Base-by-base conservation (phyloP, 2,329 filamentous ascomycete genomes). In the Aspergillus novofumigatus region DNA sequence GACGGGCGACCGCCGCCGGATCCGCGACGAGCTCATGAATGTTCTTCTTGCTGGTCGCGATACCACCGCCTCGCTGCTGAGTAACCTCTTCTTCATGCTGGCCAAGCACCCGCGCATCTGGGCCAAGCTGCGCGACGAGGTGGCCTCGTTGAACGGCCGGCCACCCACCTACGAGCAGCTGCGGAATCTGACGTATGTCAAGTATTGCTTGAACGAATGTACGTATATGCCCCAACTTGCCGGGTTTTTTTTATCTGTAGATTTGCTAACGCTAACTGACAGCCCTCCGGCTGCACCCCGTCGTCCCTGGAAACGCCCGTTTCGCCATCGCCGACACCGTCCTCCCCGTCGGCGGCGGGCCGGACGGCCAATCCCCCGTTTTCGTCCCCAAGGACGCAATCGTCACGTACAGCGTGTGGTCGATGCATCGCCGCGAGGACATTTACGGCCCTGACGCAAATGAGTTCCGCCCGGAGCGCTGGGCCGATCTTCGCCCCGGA, bases 371-470 rank as follows among this genome's bases (percentile, higher is more conserved):
- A 2, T 74, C 79, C 52, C 87, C 87, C 0, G 65, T 92, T 1
- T 81, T 84, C 52, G 75, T 90, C 7, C 80, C 83, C 54, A 87
- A 89, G 70, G 83, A 85, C 66, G 84, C 83, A 0, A 73, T 81
- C 14, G 76, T 92, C 59, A 79, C 73, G 52, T 92, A 90, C 78
- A 84, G 80, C 45, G 79, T 87, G 0, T 80, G 89, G 51, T 72
- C 82, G 9, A 88, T 92, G 87, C 88, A 92, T 68, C 83, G 88
- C 2, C 82, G 87, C 21, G 67, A 65, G 28, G 76, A 78, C 54
- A 66, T 72, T 59, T 79, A 68, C 57, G 75, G 76, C 6, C 32
- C 62, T 9, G 77, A 78, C 44, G 73, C 75, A 9, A 63, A 75
- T 2, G 71, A 70, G 35, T 81, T 76, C 68, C 67, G 66, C 50